These are phyloP conservation scores for Aspergillus arachidicola DNA, from an alignment of 2,329 filamentous ascomycete genomes.

Conservation along the genomic window DNA sequence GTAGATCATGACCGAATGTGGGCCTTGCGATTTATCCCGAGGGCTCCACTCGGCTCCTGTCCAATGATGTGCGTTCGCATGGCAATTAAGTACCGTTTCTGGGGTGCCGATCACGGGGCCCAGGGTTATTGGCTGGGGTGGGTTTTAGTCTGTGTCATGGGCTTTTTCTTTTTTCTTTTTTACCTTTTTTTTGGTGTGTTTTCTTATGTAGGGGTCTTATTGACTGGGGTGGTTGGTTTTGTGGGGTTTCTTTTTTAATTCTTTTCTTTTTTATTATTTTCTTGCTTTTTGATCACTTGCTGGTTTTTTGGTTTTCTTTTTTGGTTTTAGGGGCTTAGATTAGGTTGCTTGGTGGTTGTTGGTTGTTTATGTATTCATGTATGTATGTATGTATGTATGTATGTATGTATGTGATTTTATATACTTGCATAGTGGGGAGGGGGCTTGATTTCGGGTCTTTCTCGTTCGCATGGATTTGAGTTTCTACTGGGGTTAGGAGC, in stretches of 20 bases:
- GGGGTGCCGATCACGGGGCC: not conserved
- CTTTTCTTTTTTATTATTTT: no score
- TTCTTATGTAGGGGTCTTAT: no score
- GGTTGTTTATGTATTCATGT: no score
- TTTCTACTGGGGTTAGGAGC: not conserved
- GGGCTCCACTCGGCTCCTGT: not conserved
- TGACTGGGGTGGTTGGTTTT: no score
- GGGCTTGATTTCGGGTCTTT: not conserved
- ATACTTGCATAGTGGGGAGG: not conserved
- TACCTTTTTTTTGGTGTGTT: no score
- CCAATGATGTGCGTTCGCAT: conserved; percentile 1
- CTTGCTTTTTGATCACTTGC: not conserved
- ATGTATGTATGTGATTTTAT: not conserved
- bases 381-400: not conserved
- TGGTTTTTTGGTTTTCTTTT: not conserved
- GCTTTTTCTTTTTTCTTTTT: not conserved
- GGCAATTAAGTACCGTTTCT: conserved; percentile 3
- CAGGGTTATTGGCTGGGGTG: not conserved
- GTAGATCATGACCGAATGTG: conserved; percentile 3
- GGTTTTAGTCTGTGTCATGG: not conserved
- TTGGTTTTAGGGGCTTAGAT: not conserved
- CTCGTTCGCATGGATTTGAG: not conserved
- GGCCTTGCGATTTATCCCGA: conserved; percentile 1
- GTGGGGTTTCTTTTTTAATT: no score
- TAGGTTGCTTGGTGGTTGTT: no score